Evolutionary conservation across 1,284 basidiomycete species (phyloP).

Genomic region (Rhodotorula glutinis): DNA sequence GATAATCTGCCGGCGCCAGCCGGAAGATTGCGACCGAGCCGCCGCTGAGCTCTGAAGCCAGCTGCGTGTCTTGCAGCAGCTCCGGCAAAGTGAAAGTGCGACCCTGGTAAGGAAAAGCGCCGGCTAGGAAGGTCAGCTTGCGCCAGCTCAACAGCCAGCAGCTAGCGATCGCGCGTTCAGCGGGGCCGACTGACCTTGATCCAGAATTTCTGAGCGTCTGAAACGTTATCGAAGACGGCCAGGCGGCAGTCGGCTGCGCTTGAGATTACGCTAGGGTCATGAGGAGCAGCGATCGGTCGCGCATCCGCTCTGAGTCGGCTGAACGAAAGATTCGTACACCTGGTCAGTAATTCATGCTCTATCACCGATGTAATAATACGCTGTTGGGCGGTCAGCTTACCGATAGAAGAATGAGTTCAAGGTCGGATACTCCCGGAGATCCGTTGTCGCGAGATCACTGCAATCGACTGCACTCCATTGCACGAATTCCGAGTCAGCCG

Average conservation of each 20-base stretch:
- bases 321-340: neutral
- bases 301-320: conserved; percentile 82
- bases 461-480: neutral
- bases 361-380: too few species aligned
- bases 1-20: conserved; percentile 90
- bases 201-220: conserved; percentile 83
- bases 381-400: too few species aligned
- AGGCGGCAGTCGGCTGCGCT: conserved; percentile 82
- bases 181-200: conserved; percentile 64
- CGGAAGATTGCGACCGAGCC: conserved; percentile 81
- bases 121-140: neutral
- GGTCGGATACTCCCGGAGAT: conserved; percentile 46
- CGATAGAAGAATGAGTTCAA: conserved; percentile 83
- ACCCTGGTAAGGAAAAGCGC: conserved; percentile 56
- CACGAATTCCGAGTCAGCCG: too few species aligned
- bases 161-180: too few species aligned
- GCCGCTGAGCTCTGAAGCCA: conserved; percentile 51
- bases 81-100: conserved; percentile 64
- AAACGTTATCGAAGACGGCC: conserved; percentile 83
- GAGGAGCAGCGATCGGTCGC: conserved; percentile 68
- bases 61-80: conserved; percentile 57
- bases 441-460: neutral
- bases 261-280: conserved; percentile 76
- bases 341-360: conserved; percentile 52
- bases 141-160: too few species aligned